A percentile compares a stretch with the other conserved stretches of the same genome.
These are phyloP conservation scores for Arthrobotrys iridis DNA, from an alignment of 2,329 filamentous ascomycete species.

Conservation along the genomic window DNA sequence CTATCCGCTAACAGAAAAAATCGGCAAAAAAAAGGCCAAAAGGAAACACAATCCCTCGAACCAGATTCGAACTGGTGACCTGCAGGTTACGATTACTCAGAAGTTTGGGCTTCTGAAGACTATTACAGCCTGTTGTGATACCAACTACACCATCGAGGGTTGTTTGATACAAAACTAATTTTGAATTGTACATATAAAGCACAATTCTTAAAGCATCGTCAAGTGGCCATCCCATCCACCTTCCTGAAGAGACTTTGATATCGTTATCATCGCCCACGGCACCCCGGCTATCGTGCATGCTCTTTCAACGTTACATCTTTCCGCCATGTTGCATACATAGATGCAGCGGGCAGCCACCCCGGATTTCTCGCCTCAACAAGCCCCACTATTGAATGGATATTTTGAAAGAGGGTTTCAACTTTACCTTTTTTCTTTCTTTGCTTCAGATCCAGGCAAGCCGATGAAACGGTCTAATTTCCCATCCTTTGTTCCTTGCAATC, in stretches of 20 bases:
- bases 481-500: conserved; percentile 7
- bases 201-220: not conserved
- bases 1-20: conserved; percentile 1
- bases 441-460: not conserved
- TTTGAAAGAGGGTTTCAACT: not conserved
- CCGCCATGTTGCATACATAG: conserved; percentile 40
- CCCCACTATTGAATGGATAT: not conserved
- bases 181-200: not conserved
- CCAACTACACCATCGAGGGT: conserved; percentile 55
- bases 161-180: conserved; percentile 19
- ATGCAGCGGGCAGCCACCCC: conserved; percentile 20
- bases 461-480: conserved; percentile 4
- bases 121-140: conserved; percentile 55
- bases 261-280: not conserved
- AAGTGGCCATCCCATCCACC: not conserved
- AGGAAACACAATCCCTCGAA: conserved; percentile 49
- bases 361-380: not conserved
- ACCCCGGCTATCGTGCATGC: conserved; percentile 4
- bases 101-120: conserved; percentile 46
- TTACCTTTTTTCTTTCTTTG: not conserved
- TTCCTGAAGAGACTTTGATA: not conserved
- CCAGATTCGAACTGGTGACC: conserved; percentile 55
- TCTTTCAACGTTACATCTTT: conserved; percentile 37
- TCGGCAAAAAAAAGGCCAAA: conserved; percentile 30
- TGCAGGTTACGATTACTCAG: conserved; percentile 53